Base-by-base conservation (phyloP, 768 basidiomycete species). In the Boletus coccyginus region DNA sequence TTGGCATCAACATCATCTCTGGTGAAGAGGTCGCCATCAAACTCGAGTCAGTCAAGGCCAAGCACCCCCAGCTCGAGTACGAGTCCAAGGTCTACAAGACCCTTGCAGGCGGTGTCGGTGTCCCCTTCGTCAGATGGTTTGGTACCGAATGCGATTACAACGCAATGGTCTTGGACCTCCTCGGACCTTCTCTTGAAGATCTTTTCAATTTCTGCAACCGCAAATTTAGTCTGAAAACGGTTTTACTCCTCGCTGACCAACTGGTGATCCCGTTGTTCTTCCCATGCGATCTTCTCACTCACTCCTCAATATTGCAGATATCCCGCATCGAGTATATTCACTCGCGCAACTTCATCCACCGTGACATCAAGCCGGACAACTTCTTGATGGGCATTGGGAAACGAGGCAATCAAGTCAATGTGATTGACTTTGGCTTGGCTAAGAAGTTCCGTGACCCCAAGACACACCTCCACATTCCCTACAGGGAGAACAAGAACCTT, bases 401-500 rank as follows among this genome's bases (percentile, higher is more conserved):
- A 80, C 94, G 97, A 64, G 96, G 97, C 61, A 99, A 98, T 71
- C 97, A 99, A 75, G 97, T 99, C 78, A 99, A 99, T 66, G 92
- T 98, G 63, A 92, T 96, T 71, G 94, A 97, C 70, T 97, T 97
- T 53, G 94, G 97, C 79, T 84, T 99, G 46, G 97, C 97, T 31
- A 99, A 98, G 84, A 99, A 99, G 81, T 99, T 95, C 84, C 86
- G 97, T 59, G 97, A 99, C 78, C 95, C 97, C 32, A 98, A 98
- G 87, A 99, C 97, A 57, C 97, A 98, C 71, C 85, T 99, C 39
- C 97, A 99, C 74, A 99, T 99, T 64, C 97, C 97, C 10, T 99
- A 99, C 82, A 84, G 96, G 65, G 96, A 99, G 87, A 99, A 99
- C 85, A 99, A 99, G 91, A 99, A 98, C 71, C 75, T 99, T 65